Evolutionary conservation across 2,329 filamentous ascomycete species (phyloP), one percentile per base, ranked within the genome.

Genomic region (Colletotrichum sublineola): DNA sequence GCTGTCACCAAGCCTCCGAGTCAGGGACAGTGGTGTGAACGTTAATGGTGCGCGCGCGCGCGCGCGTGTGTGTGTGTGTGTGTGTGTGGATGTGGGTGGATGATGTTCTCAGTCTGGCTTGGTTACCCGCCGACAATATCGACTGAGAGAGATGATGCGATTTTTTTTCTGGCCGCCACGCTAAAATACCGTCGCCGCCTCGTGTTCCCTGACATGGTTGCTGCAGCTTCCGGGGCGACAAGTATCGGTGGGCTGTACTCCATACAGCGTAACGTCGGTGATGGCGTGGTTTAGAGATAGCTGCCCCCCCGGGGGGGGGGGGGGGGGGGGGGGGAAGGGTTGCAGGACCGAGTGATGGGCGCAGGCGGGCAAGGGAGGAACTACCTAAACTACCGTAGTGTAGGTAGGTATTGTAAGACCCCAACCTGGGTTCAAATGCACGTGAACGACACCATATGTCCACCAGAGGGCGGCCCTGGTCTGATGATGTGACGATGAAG

Each of bases 171-270:
- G 36, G 11, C n/a, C n/a, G 55, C 55, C 36, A 58, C n/a, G 55
- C 55, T 14, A 42, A 53, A 42, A 42, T 14, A 57, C 36, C 14
- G n/a, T 24, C 20, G 20, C 9, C n/a, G n/a, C 36, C n/a, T 40
- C 36, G n/a, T 42, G 55, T 38, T 58, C 38, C 55, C 55, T 58
- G n/a, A 18, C 55, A 58, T 42, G n/a, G 55, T 42, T 58, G 55
- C 55, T 29, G 55, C 55, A 42, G 55, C 36, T 42, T 58, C 55
- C 55, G 36, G 36, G 36, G 36, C 31, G 31, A 36, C 12, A 11
- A 18, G 18, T 40, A 18, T 42, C 55, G n/a, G n/a, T 42, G 36
- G 36, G 44, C 44, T n/a, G 44, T n/a, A 48, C 44, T 48, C 55
- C 15, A 14, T 29, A 42, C 2, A 57, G 55, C 33, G 36, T 3